A percentile compares a stretch with the other conserved stretches of the same genome.
Conservation (phyloP, 1,284 basidiomycete species). For the Trichosporon ovoides region DNA sequence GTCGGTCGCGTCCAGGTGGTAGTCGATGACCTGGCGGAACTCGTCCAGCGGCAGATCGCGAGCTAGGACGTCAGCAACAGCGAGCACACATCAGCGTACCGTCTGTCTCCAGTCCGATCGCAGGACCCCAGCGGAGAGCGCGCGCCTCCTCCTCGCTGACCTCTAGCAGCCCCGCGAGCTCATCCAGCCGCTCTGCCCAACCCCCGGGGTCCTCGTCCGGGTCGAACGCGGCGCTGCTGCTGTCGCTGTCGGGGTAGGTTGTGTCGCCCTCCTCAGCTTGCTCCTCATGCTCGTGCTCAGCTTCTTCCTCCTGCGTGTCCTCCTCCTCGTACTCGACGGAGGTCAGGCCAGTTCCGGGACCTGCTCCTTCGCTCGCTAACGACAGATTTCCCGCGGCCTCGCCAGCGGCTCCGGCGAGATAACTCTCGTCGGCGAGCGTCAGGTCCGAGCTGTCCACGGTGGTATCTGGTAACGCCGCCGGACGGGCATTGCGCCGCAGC, state of each 20-base stretch:
- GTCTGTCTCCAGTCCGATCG: constrained; percentile 19
- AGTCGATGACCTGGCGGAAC: constrained; percentile 33
- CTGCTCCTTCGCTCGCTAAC: not conserved
- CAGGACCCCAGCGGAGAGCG: constrained; percentile 37
- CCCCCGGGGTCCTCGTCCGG: constrained; percentile 36
- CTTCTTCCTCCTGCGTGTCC: not conserved
- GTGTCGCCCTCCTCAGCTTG: constrained; percentile 9
- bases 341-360: not conserved
- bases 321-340: constrained; percentile 4
- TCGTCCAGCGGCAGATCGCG: constrained; percentile 23
- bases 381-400: not conserved
- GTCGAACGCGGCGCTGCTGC: constrained; percentile 29
- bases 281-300: not conserved
- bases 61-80: constrained; percentile 10
- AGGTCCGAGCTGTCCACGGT: not conserved
- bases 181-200: constrained; percentile 39
- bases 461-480: not conserved
- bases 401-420: not conserved
- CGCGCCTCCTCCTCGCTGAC: constrained; percentile 36
- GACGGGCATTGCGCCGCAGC: not conserved
- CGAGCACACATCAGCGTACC: constrained; percentile 5
- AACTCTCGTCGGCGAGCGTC: not conserved
- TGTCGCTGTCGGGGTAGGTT: constrained; percentile 22
- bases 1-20: constrained; percentile 34
- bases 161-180: constrained; percentile 41